phyloP scores from a whole-genome alignment of 148 eudicot genomes.

The Rhododendron vialii region DNA sequence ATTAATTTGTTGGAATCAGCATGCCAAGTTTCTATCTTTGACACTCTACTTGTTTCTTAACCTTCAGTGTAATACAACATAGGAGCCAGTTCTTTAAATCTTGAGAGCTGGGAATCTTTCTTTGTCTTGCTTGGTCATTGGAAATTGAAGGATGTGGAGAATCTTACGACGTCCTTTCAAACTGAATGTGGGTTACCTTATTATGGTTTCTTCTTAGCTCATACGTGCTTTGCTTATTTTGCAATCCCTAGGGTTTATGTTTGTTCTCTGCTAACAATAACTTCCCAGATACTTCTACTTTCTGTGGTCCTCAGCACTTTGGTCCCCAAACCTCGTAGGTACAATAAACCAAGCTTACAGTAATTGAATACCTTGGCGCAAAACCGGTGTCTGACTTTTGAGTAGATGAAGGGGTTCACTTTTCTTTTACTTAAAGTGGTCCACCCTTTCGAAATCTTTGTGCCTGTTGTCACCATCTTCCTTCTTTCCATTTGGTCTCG shows the following conservation, averaged over 20 bases:
- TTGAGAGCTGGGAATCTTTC: too few relatives aligned
- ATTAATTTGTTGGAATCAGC: background rate
- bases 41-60: background rate
- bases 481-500: too few relatives aligned
- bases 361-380: background rate
- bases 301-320: background rate
- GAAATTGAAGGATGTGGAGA: too few relatives aligned
- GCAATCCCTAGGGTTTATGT: background rate
- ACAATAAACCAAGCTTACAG: background rate
- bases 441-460: background rate
- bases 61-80: background rate
- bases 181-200: too few relatives aligned
- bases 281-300: background rate
- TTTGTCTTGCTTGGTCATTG: too few relatives aligned
- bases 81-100: too few relatives aligned
- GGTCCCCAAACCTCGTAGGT: background rate
- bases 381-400: background rate
- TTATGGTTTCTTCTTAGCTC: background rate
- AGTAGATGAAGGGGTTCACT: background rate
- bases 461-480: background rate
- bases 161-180: too few relatives aligned
- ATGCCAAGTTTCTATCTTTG: background rate
- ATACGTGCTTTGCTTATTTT: background rate
- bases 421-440: background rate
- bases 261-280: background rate